Evolutionary conservation across 2,329 filamentous ascomycete species (phyloP), one percentile per base, ranked within the genome.

Genomic region (Colletotrichum sansevieriae): DNA sequence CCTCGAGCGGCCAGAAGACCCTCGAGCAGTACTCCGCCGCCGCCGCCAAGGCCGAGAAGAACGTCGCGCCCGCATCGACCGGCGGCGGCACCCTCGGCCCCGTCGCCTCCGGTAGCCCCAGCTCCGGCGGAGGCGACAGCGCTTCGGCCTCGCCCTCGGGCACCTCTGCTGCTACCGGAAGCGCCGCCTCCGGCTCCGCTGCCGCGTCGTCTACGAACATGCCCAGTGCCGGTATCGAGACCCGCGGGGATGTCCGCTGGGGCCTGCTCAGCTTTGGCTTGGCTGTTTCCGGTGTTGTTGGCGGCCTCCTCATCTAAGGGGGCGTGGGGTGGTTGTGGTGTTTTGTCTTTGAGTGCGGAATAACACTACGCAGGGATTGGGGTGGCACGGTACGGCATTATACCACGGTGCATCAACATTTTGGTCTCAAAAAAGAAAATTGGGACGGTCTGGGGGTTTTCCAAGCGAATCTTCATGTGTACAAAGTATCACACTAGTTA

Each of bases 71-170:
- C n/a, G 46, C 44, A 46, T 20, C 63, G n/a, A 68, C 64, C 2
- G 64, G 64, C 9, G 70, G 70, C 10, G 68, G 70, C n/a, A 65
- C 15, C 29, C 43, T 71, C 37, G 70, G 65, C 25, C 22, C 65
- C 10, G 68, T 65, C 1, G 41, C 64, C 12, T 56, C 66, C 5
- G 59, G 33, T 2, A 51, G 41, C 22, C 51, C 69, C 60, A n/a
- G 61, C 61, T 60, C 52, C 11, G 49, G 49, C 0, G 22, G 49
- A 2, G 25, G 15, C 1, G 25, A 22, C 9, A 3, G 6, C 13
- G n/a, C 22, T 1, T 6, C 44, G n/a, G 49, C 29, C 2, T 33
- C 44, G n/a, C 29, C 29, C 2, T 33, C 25, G 15, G 49, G 49
- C 9, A 52, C 49, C 15, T 18, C 25, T 25, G 49, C 22, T 10